Percentiles rank a stretch among this genome's conserved stretches.
These are phyloP conservation scores for Starmerella bacillaris DNA, from an alignment of 805 yeast species.

Conservation along the genomic window DNA sequence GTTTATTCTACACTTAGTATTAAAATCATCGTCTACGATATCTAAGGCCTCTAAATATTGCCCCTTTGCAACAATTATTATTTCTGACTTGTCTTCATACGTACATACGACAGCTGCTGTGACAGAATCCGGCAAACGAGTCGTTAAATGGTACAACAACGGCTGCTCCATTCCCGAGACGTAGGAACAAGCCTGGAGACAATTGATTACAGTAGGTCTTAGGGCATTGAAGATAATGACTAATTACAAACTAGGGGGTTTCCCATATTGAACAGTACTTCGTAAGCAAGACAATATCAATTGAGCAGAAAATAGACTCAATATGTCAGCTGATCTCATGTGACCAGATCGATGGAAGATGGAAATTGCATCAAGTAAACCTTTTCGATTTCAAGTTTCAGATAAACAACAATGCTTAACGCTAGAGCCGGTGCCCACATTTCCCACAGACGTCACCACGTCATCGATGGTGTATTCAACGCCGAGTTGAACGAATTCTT, in stretches of 20 bases:
- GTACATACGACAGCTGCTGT: slow-evolving; percentile 45
- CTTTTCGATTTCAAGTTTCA: slow-evolving; percentile 1
- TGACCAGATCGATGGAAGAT: no score
- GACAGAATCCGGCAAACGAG: slow-evolving; percentile 41
- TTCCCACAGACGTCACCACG: slow-evolving; percentile 98
- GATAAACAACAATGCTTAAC: slow-evolving; percentile 8
- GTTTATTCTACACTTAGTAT: slow-evolving; percentile 28
- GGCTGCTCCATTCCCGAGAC: neutral
- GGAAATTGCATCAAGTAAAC: no score
- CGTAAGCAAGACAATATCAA: no score
- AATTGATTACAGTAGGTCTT: no score
- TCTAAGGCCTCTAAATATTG: slow-evolving; percentile 37
- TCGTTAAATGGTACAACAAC: slow-evolving; percentile 30
- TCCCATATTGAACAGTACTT: no score
- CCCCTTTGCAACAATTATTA: slow-evolving; percentile 40
- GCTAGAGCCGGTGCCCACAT: slow-evolving; percentile 27
- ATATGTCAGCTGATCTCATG: no score
- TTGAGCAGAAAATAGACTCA: no score
- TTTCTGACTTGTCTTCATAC: slow-evolving; percentile 37
- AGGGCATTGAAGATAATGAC: no score
- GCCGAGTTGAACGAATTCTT: slow-evolving; percentile 99
- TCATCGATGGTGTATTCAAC: slow-evolving; percentile 99
- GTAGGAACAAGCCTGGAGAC: no score
- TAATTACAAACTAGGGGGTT: no score
- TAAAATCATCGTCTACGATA: slow-evolving; percentile 41